These are phyloP conservation scores for Pythium dissotocum DNA, from an alignment of 352 stramenopile genomes.

Conservation along the genomic window DNA sequence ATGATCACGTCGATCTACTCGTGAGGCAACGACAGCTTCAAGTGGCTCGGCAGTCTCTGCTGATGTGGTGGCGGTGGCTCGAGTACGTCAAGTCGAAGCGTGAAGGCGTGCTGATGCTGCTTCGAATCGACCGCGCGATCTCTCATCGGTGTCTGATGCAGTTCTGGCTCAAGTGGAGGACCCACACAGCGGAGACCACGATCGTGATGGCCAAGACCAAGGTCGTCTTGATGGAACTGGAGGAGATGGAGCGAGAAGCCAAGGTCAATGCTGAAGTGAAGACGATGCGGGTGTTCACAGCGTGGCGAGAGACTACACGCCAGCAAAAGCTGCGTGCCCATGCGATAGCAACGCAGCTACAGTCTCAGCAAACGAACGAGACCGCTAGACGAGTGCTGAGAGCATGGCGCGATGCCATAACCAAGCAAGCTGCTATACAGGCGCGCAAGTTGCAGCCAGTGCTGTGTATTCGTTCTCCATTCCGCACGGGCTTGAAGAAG, in stretches of 20 bases:
- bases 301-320: slow-evolving; percentile 3
- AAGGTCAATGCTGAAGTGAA: not conserved
- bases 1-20: too few species aligned
- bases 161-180: slow-evolving; percentile 11
- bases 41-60: too few species aligned
- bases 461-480: slow-evolving; percentile 6
- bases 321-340: not conserved
- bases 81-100: slow-evolving; percentile 4
- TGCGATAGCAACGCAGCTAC: not conserved
- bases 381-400: not conserved
- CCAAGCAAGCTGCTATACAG: not conserved
- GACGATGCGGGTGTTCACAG: slow-evolving; percentile 9
- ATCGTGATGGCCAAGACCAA: slow-evolving; percentile 5
- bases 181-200: not conserved
- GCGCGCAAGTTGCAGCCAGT: slow-evolving; percentile 1
- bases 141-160: slow-evolving; percentile 3
- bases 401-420: slow-evolving; percentile 1
- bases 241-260: slow-evolving; percentile 2
- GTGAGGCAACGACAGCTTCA: too few species aligned
- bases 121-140: slow-evolving; percentile 1
- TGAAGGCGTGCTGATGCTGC: slow-evolving; percentile 9
- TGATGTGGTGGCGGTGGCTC: slow-evolving; percentile 2
- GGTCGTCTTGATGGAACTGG: slow-evolving; percentile 8
- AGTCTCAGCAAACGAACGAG: not conserved
- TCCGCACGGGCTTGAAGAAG: not conserved